Base-by-base conservation (phyloP, 768 basidiomycete species). In the Favolaschia claudopus region DNA sequence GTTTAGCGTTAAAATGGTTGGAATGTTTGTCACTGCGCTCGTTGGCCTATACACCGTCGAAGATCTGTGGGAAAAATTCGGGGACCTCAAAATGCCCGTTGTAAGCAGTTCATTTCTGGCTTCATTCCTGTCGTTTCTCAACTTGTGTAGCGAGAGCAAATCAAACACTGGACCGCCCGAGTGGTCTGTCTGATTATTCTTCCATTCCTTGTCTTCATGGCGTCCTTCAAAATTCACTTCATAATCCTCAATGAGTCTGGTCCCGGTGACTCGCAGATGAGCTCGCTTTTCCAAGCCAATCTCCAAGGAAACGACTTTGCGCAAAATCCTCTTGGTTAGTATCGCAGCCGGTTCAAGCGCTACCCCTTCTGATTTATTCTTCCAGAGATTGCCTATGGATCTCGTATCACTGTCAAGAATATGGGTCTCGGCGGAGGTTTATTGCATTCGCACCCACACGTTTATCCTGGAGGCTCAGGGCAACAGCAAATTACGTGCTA, bases 401-500 rank as follows among this genome's bases (percentile, higher is more conserved):
- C 95, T 20, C 92, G 88, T 70, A 65, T 99, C 54, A 96, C 96
- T 0, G 77, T 99, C 24, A 99, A 99, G 73, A 99, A 97, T 74
- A 92, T 97, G 83, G 97, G 95, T 12, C 99, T 91, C 82, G 97
- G 96, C 15, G 97, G 97, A 47, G 97, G 97, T 27, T 82, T 99
- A 5, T 79, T 99, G 4, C 97, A 99, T 71, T 99, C 96, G 5
- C 97, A 99, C 72, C 85, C 94, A 17, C 96, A 98, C 68, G 89
- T 93, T 1, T 97, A 89, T 71, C 97, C 97, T 1, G 81, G 88
- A 19, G 97, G 96, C 14, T 97, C 95, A 0, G 78, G 79, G 55
- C 97, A 99, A 70, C 97, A 99, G 68, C 97, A 99, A 74, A 88
- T 99, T 4, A 99, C 97, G 0, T 99, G 97, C 75, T 99, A 99